Conservation (phyloP, 2,329 filamentous ascomycete species). For the Stemphylium lycopersici region DNA sequence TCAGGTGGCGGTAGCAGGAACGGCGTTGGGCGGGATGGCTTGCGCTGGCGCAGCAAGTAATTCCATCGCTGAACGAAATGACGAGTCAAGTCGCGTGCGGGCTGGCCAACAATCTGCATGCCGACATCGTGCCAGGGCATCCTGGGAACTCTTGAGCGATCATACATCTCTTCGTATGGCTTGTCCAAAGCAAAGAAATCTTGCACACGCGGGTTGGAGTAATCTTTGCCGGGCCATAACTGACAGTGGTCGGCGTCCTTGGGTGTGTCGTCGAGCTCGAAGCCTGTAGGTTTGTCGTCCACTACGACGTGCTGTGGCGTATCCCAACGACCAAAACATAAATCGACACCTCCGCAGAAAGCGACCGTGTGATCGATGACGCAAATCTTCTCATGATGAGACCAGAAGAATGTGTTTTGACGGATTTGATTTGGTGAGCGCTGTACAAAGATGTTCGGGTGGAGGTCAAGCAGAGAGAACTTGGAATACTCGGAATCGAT, state of each 20-base stretch:
- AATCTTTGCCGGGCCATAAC: conserved; percentile 96
- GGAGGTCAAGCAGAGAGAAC: conserved; percentile 90
- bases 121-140: conserved; percentile 99
- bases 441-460: conserved; percentile 95
- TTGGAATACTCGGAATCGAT: conserved; percentile 99
- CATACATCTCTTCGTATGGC: conserved; percentile 99
- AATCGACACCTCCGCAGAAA: conserved; percentile 92
- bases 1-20: conserved; percentile 94
- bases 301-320: conserved; percentile 89
- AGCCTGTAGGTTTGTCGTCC: conserved; percentile 94
- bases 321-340: conserved; percentile 98
- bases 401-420: conserved; percentile 99
- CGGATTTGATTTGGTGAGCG: conserved; percentile 96
- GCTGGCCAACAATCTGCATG: conserved; percentile 97
- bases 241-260: conserved; percentile 95
- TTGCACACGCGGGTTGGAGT: conserved; percentile 93
- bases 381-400: conserved; percentile 98
- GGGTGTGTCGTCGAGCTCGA: conserved; percentile 73
- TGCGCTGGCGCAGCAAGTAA: conserved; percentile 89
- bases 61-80: conserved; percentile 99
- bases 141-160: conserved; percentile 81
- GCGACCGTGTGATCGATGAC: conserved; percentile 95
- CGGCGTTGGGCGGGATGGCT: conserved; percentile 89
- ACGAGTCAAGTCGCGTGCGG: conserved; percentile 88
- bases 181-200: conserved; percentile 94